Conservation (phyloP, 1,284 basidiomycete genomes). For the Thecaphora thlaspeos region DNA sequence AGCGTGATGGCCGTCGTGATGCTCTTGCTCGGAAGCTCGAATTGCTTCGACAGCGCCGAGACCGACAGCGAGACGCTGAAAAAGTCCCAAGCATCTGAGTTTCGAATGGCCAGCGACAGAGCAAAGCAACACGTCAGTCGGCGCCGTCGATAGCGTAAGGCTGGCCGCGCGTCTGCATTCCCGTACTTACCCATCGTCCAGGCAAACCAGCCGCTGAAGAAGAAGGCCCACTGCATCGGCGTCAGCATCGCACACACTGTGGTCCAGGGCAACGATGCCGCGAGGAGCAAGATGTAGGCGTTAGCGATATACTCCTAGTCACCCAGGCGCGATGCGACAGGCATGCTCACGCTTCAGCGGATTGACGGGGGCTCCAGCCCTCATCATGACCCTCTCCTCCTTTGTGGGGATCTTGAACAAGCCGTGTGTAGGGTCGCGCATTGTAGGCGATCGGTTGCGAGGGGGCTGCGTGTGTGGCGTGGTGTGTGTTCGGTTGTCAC, state of each 20-base stretch:
- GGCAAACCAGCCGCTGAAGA: conserved; percentile 49
- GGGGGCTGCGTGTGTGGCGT: too few relatives aligned
- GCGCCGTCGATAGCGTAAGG: too few relatives aligned
- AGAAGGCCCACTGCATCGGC: conserved; percentile 37
- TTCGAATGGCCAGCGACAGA: too few relatives aligned
- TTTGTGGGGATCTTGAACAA: conserved; percentile 50
- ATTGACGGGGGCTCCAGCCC: conserved; percentile 49
- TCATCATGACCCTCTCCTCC: conserved; percentile 41
- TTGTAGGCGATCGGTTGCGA: conserved; percentile 4
- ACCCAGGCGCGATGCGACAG: too few relatives aligned
- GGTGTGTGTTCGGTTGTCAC: too few relatives aligned
- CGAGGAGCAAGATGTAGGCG: too few relatives aligned
- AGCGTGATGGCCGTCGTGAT: conserved; percentile 74
- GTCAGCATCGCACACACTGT: conserved; percentile 36
- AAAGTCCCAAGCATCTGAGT: conserved; percentile 52
- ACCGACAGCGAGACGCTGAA: conserved; percentile 53
- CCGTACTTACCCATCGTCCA: conserved; percentile 39
- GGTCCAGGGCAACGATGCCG: too few relatives aligned
- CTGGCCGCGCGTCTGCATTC: too few relatives aligned
- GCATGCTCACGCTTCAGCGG: conserved; percentile 34
- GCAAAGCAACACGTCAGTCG: too few relatives aligned
- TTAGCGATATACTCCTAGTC: too few relatives aligned
- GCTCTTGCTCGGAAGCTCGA: conserved; percentile 15
- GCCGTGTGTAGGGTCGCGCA: conserved; percentile 50
- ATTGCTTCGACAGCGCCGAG: conserved; percentile 16